Conservation (phyloP, 352 stramenopile species). For the Pythium periplocum region DNA sequence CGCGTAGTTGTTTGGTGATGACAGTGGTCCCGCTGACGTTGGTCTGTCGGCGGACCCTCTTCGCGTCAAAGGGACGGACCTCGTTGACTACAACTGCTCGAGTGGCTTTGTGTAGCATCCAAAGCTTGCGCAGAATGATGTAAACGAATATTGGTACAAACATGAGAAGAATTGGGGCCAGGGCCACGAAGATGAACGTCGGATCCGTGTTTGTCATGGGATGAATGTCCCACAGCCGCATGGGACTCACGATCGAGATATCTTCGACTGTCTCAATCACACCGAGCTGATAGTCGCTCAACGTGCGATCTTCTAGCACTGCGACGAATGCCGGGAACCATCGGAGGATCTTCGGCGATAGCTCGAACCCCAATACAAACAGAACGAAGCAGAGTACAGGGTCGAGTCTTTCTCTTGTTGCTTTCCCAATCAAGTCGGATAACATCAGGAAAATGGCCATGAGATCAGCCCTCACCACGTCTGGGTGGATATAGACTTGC, state of each 20-base stretch:
- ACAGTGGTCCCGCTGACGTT: background rate
- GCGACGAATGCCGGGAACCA: conserved; percentile 5
- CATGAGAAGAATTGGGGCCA: background rate
- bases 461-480: conserved; percentile 26
- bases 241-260: conserved; percentile 3
- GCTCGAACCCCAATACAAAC: conserved; percentile 1
- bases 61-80: background rate
- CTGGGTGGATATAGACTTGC: conserved; percentile 23
- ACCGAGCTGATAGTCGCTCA: conserved; percentile 1
- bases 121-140: conserved; percentile 1
- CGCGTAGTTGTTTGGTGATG: background rate
- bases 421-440: background rate
- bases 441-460: conserved; percentile 7
- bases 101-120: background rate
- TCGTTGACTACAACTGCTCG: background rate
- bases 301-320: background rate
- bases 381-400: conserved; percentile 1
- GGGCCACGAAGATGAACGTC: background rate
- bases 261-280: conserved; percentile 5
- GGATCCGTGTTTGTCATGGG: background rate
- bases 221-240: conserved; percentile 7
- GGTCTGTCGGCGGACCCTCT: background rate
- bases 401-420: background rate
- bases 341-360: background rate
- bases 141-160: conserved; percentile 2